Evolutionary conservation across 108 stramenopile genomes (phyloP), one percentile per base, ranked within the genome.

Genomic region (Nitzschia sp.): DNA sequence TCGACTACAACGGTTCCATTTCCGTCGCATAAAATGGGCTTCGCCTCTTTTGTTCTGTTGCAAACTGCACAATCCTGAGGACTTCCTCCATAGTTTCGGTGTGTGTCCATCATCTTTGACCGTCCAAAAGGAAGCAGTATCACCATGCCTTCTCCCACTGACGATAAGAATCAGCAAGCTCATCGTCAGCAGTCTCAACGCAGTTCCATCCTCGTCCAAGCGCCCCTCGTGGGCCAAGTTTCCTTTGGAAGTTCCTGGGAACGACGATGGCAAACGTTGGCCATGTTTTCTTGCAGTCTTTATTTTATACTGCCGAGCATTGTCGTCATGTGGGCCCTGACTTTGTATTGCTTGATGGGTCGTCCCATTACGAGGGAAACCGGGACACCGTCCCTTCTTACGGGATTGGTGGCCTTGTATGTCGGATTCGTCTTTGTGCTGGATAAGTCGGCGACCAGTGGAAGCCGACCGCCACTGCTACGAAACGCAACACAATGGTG

Each of bases 201-300:
- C n/a, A n/a, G n/a, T 42, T 42, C 38, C 9, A 13, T 42, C 9
- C 38, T 42, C 9, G 9, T 42, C 38, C 53, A 54, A 6, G 19
- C 53, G 8, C 53, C 53, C 38, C 6, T 60, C 26, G 33, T 60
- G 11, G 38, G 38, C 13, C 9, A 42, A 9, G 38, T 42, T 6
- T 9, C 9, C 13, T 42, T 42, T 42, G 68, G 68, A 27, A 26
- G 30, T n/a, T 53, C 70, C 0, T 61, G 60, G 61, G 70, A 71
- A 53, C 24, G 62, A 53, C 60, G 70, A 5, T 27, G 17, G 27
- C 70, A 71, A 24, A 64, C 62, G 5, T 18, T 71, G 15, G 34
- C 59, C 2, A 71, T 71, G 70, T 71, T 71, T 54, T 62, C 70
- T 0, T 71, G 62, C 49, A 34, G 31, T 36, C 29, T 71, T 9